Base-by-base conservation (phyloP, 2,329 filamentous ascomycete species). In the Karstenula rhodostoma region DNA sequence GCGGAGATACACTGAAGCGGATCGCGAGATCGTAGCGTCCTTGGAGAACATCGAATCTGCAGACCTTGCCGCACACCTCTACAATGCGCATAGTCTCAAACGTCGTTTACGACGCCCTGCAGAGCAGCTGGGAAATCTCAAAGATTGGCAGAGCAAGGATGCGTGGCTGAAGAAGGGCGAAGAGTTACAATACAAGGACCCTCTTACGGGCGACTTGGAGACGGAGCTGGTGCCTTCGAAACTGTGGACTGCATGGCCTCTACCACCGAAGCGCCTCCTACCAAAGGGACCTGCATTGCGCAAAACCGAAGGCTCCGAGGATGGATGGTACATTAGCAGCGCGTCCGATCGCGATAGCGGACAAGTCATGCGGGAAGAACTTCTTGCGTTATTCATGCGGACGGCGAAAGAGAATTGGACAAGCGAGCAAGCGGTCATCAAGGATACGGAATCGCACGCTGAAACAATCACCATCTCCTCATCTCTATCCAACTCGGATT, bases 171-270 rank as follows among this genome's bases (percentile, higher is more conserved):
- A 72, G 58, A 62, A 72, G 32, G 67, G 63, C 2, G 66, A 74
- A 27, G 69, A 75, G 3, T 44, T 77, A 40, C 50, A 70, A 43
- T 70, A 67, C 35, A 69, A 55, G 48, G 72, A 75, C 60, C 64
- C 61, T 4, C 55, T 59, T 23, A 52, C 49, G 27, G 73, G 73
- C 17, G 64, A 75, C 44, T 64, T 64, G 4, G 71, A 76, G 33
- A 68, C 67, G 59, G 65, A 72, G 2, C 81, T 84, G 67, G 67
- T 77, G 17, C 82, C 85, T 1, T 69, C 86, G 0, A 86, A 85
- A 60, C 65, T 73, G 4, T 97, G 94, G 94, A 92, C 91, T 19
- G 91, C 93, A 0, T 97, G 94, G 94, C 94, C 94, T 4, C 76
- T 96, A 71, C 83, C 83, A 22, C 81, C 85, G 4, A 78, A 82